These are phyloP conservation scores for Xylaria castorea DNA, from an alignment of 495 filamentous ascomycete genomes.

Conservation along the genomic window DNA sequence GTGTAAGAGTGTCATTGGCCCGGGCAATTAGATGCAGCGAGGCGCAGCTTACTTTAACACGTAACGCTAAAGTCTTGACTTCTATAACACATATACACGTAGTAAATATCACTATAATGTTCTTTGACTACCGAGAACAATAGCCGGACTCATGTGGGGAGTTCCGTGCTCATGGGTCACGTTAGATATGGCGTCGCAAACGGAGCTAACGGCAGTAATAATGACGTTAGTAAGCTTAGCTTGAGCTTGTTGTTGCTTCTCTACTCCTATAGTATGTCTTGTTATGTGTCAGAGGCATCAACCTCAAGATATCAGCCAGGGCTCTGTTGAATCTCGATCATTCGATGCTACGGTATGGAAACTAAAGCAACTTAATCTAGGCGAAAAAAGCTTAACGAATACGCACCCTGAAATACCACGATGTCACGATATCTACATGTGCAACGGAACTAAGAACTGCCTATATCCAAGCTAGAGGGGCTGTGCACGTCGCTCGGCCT, in stretches of 20 bases:
- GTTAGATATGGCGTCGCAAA: background rate
- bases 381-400: background rate
- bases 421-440: background rate
- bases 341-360: background rate
- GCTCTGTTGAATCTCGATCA: conserved; percentile 4
- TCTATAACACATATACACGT: background rate
- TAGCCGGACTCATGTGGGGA: conserved; percentile 3
- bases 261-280: background rate
- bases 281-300: background rate
- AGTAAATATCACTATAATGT: background rate
- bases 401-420: background rate
- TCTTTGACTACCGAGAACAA: conserved; percentile 4
- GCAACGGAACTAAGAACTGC: background rate
- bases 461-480: background rate
- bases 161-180: conserved; percentile 14
- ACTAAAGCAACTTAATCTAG: background rate
- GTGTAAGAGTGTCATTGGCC: conserved; percentile 14
- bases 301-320: background rate
- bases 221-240: background rate
- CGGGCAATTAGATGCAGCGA: background rate
- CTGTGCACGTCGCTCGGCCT: conserved; percentile 1
- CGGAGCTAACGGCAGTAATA: background rate
- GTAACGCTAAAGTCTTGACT: conserved; percentile 9
- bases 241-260: background rate
- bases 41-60: conserved; percentile 20